These are phyloP conservation scores for Yamadazyma epiphylla DNA, from an alignment of 1,139 yeast species.

Conservation along the genomic window DNA sequence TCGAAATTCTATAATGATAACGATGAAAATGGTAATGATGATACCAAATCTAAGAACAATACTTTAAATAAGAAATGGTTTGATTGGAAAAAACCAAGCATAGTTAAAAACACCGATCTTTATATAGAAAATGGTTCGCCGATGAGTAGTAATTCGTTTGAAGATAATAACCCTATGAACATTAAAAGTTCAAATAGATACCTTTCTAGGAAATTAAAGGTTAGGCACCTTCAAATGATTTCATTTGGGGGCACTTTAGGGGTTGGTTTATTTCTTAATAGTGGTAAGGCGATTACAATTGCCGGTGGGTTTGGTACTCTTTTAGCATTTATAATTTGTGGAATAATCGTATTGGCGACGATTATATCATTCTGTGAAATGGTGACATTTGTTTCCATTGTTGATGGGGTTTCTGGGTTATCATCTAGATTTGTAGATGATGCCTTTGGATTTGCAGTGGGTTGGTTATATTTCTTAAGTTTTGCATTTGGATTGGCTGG, in stretches of 20 bases:
- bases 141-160: conserved; percentile 9
- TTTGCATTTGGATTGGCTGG: conserved; percentile 74
- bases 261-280: conserved; percentile 71
- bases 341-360: conserved; percentile 63
- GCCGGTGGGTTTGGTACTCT: conserved; percentile 84
- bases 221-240: conserved; percentile 75
- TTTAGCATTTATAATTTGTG: conserved; percentile 66
- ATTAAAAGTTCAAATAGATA: conserved; percentile 9
- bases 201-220: conserved; percentile 53
- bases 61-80: conserved; percentile 11
- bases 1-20: conserved; percentile 22
- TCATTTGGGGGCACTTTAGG: conserved; percentile 84
- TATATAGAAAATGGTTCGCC: conserved; percentile 8
- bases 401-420: conserved; percentile 75
- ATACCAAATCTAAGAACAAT: conserved; percentile 6
- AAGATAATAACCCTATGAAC: conserved; percentile 3
- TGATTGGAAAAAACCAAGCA: conserved; percentile 10
- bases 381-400: conserved; percentile 78
- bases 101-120: conserved; percentile 8
- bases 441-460: conserved; percentile 80
- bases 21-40: no score
- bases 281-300: conserved; percentile 74
- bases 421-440: conserved; percentile 80
- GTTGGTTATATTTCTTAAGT: conserved; percentile 73
- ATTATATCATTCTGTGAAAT: conserved; percentile 80